Base-by-base conservation (phyloP, 805 yeast species). In the Zygotorulaspora florentina region DNA sequence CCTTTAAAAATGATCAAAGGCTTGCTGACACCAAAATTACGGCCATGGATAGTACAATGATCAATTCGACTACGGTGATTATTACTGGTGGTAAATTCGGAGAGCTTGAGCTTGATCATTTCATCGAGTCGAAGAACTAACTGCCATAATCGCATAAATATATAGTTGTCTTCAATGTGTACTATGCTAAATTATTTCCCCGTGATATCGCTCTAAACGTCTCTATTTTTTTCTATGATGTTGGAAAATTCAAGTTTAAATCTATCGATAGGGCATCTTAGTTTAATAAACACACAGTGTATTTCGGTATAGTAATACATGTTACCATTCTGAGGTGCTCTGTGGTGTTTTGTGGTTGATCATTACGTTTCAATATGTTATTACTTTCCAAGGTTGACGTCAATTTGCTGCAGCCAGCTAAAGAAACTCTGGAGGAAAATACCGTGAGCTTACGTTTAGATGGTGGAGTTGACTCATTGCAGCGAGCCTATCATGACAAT, bases 301-400 rank as follows among this genome's bases (percentile, higher is more conserved):
- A 7, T 20, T 20, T 20, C 4, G 7, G 7, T 20, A 20, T 20
- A 20, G 25, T 20, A 7, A 20, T 20, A 20, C 7, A 4, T 20
- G 25, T 20, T 20, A 7, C 25, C 4, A 7, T 20, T 20, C 25
- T 5, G 25, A 20, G 25, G 25, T 20, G 25, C 25, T 7, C 25
- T 20, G 7, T 20, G 25, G 25, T 20, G 25, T 20, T 20, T 20
- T 7, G 4, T 20, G 25, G 25, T 20, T 20, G 25, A 20, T 7
- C 4, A 20, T 20, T 20, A 20, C 25, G 7, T 20, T 20, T 20
- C 25, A 20, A 20, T 29, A 48, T 42, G 49, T 34, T 46, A 18
- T 37, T 42, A 18, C 38, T 63, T 27, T 62, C 65, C 7, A 62
- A 58, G 41, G 43, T 63, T 35, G 67, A 61, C 48, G 57, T 53